Evolutionary conservation across 768 basidiomycete genomes (phyloP).

Genomic region (Pleurotus platypus): DNA sequence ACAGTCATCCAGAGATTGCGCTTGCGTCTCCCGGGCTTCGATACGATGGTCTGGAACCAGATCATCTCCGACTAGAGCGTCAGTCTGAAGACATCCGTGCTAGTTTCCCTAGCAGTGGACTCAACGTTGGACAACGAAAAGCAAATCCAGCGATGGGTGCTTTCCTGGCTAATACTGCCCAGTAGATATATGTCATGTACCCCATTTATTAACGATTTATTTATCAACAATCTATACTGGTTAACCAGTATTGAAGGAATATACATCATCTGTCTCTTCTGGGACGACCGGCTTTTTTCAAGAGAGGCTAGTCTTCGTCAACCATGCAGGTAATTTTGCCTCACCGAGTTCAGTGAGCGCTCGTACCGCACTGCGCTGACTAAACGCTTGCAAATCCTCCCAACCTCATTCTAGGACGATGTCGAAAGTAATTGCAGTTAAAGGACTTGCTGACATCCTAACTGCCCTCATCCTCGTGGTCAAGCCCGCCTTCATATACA

Average conservation of each 20-base stretch:
- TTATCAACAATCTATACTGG: no score
- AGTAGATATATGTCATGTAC: background rate
- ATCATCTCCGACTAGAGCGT: conserved; percentile 6
- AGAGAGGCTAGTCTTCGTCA: no score
- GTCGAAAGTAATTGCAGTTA: conserved; percentile 17
- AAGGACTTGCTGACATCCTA: conserved; percentile 25
- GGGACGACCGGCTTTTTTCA: no score
- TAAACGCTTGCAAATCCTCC: no score
- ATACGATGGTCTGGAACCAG: background rate
- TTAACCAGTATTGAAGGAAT: no score
- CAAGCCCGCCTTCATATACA: conserved; percentile 24
- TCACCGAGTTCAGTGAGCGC: no score
- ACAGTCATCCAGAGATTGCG: conserved; percentile 14
- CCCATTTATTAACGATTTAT: no score
- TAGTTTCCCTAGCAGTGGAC: conserved; percentile 10
- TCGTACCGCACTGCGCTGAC: no score
- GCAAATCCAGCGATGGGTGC: conserved; percentile 19
- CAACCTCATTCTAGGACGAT: background rate
- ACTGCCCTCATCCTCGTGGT: conserved; percentile 21
- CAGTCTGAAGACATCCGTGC: conserved; percentile 26
- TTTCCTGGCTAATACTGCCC: conserved; percentile 33
- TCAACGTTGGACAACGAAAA: background rate
- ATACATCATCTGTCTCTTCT: no score
- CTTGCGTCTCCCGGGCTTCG: background rate
- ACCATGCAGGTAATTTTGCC: no score